Evolutionary conservation across 1,284 basidiomycete genomes (phyloP).

Genomic region (Pseudomicrostroma phylloplanum): DNA sequence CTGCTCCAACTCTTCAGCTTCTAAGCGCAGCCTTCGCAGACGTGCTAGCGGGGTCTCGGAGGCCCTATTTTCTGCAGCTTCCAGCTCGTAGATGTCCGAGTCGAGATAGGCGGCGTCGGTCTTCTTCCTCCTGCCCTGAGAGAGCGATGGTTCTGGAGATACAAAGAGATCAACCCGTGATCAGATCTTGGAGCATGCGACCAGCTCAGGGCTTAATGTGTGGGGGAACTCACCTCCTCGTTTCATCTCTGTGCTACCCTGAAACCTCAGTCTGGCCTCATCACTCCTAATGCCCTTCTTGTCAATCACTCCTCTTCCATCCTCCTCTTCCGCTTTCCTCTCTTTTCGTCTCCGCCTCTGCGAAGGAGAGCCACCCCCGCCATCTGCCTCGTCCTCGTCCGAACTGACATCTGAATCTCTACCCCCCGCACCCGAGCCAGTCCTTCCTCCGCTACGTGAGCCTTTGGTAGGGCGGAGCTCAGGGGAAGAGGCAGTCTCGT

Average conservation of each 20-base stretch:
- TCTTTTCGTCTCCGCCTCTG: neutral
- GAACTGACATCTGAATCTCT: neutral
- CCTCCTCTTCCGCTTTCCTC: neutral
- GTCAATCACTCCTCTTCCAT: conserved; percentile 7
- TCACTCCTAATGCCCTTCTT: conserved; percentile 7
- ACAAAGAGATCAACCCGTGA: conserved; percentile 1
- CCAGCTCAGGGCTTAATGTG: neutral
- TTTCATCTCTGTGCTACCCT: conserved; percentile 7
- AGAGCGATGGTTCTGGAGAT: conserved; percentile 1
- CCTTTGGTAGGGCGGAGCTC: neutral
- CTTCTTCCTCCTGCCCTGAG: neutral
- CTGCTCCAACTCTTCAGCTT: conserved; percentile 54
- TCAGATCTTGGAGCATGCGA: neutral
- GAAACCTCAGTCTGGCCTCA: conserved; percentile 13
- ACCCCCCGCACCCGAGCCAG: neutral
- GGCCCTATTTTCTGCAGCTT: neutral
- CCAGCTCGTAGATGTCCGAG: conserved; percentile 14
- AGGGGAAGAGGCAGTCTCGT: conserved; percentile 7
- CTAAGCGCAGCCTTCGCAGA: conserved; percentile 53
- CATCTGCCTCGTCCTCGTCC: conserved; percentile 9
- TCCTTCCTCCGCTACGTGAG: neutral
- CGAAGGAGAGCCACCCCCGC: neutral
- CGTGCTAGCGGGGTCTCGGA: conserved; percentile 52
- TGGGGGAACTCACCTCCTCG: conserved; percentile 3
- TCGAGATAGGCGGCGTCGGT: conserved; percentile 10